Base-by-base conservation (phyloP, 1,284 basidiomycete species). In the Tilletia setariae region DNA sequence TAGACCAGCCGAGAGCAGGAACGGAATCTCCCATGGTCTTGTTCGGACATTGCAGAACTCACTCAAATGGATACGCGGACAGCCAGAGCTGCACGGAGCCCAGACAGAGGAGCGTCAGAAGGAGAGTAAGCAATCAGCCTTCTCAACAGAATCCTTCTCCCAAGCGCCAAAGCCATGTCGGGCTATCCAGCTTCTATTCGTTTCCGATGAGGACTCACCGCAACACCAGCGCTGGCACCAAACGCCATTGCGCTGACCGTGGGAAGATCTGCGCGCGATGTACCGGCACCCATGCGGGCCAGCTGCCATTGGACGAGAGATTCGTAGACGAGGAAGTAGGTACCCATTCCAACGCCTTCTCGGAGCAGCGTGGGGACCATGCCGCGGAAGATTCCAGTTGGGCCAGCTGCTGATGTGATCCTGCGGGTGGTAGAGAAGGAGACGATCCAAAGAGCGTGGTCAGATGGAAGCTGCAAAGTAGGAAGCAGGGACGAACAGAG, bases 361-460 rank as follows among this genome's bases (percentile, higher is more conserved):
- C 94, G 90, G 72, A 88, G 85, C 72, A 98, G 87, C 0, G 94
- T 98, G 8, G 94, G 88, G n/a, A 87, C 87, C 82, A 97, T 93
- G 28, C 94, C 94, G 81, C 94, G 94, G 86, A 90, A 97, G 67
- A 98, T 87, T 0, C 92, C 94, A 7, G 87, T 83, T 67, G 94
- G 85, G n/a, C 94, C 94, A 43, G 56, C 65, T 19, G 53, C 56
- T 35, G 28, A 47, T 46, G 30, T 35, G 46, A 70, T 67, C 67
- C 56, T 67, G 72, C 43, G 15, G 69, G 42, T 7, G 16, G 46
- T 6, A 49, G 46, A 3, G 49, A 40, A n/a, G 30, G 59, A 32
- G n/a, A 25, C 23, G 16, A n/a, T 43, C n/a, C 65, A 70, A 15
- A 40, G 35, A n/a, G n/a, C 35, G 46, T 28, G n/a, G 23, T 47